Conservation (phyloP, 345 rosid species). For the Garcia nutans region DNA sequence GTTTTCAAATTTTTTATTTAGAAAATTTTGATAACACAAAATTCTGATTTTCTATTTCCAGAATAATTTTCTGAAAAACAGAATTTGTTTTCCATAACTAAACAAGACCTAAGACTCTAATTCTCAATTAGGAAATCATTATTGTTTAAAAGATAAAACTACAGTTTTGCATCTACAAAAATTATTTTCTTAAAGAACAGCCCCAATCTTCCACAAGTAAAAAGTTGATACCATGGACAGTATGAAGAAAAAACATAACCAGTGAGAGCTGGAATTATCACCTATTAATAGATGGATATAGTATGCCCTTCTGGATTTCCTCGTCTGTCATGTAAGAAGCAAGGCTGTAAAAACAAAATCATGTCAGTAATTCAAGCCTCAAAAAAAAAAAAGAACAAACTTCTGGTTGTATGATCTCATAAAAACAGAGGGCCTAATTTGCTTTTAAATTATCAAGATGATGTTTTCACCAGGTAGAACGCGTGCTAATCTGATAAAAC, state of each 20-base stretch:
- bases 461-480: not conserved
- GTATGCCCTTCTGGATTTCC: constrained; percentile 68
- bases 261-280: constrained; percentile 25
- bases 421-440: not conserved
- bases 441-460: not conserved
- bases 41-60: too few species aligned
- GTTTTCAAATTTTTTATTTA: too few species aligned
- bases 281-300: constrained; percentile 89
- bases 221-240: not conserved
- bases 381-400: not conserved
- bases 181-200: too few species aligned
- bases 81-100: too few species aligned
- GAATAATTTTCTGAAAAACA: too few species aligned
- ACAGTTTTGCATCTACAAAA: too few species aligned
- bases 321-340: constrained; percentile 93
- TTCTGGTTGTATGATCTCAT: not conserved
- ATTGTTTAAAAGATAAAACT: too few species aligned
- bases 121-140: too few species aligned
- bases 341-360: constrained; percentile 56
- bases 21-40: too few species aligned
- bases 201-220: not conserved
- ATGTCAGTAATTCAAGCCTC: constrained; percentile 15
- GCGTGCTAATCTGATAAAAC: not conserved
- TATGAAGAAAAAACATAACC: not conserved
- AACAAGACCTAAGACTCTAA: too few species aligned